Evolutionary conservation across 140 eudicot genomes (phyloP).

Genomic region (Erigeron philadelphicus): DNA sequence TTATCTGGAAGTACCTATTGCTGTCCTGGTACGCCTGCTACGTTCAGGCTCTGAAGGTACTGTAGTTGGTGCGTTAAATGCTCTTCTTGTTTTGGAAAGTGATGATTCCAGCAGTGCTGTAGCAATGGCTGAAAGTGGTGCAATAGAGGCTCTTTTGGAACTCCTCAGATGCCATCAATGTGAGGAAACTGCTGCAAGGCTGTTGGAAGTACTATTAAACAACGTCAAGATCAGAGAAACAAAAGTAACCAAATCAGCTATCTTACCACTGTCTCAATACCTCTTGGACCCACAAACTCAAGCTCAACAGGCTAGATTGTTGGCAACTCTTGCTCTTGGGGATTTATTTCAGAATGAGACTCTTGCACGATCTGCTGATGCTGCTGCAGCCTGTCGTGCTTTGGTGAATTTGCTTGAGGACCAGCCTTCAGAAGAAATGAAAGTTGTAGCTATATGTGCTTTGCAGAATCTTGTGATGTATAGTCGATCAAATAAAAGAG

Average conservation of each 20-base stretch:
- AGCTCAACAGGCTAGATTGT: conserved; percentile 86
- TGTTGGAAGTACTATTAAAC: conserved; percentile 78
- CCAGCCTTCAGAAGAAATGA: conserved; percentile 97
- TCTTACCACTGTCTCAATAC: conserved; percentile 81
- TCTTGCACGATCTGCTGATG: conserved; percentile 80
- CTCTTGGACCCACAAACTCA: conserved; percentile 97
- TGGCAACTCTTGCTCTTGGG: conserved; percentile 95
- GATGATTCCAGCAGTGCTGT: conserved; percentile 86
- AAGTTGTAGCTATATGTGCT: conserved; percentile 94
- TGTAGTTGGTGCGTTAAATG: conserved; percentile 74
- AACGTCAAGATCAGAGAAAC: conserved; percentile 89
- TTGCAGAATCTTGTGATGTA: conserved; percentile 95
- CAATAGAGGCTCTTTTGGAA: conserved; percentile 86
- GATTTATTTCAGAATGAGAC: conserved; percentile 92
- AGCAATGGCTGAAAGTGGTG: conserved; percentile 99
- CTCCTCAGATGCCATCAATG: conserved; percentile 87
- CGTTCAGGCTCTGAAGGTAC: conserved; percentile 85
- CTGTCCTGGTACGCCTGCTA: conserved; percentile 80
- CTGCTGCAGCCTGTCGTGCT: conserved; percentile 93
- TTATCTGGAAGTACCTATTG: conserved; percentile 85
- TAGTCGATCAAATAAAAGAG: conserved; percentile 91
- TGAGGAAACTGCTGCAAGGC: conserved; percentile 91
- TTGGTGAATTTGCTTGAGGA: conserved; percentile 93
- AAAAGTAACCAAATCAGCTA: conserved; percentile 76
- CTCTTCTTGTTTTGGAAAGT: conserved; percentile 85